Conservation (phyloP, 2,329 filamentous ascomycete species). For the Stemphylium beticola region DNA sequence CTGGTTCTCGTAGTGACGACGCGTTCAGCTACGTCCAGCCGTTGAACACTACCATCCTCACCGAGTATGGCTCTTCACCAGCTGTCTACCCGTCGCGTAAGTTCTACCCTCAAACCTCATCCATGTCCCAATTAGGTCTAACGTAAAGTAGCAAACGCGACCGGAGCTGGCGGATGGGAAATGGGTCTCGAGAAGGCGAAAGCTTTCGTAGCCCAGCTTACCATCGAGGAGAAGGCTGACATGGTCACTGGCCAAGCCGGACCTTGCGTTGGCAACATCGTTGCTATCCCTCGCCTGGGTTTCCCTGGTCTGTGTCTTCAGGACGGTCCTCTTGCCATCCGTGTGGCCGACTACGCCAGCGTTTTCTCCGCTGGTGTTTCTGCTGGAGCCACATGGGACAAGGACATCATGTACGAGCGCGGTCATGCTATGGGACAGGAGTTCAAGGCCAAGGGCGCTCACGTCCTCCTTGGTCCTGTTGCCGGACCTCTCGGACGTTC, state of each 20-base stretch:
- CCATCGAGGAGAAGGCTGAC: conserved; percentile 42
- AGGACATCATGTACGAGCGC: conserved; percentile 45
- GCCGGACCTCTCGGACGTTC: conserved; percentile 53
- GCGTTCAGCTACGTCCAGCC: conserved; percentile 40
- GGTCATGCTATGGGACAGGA: conserved; percentile 48
- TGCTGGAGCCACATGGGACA: conserved; percentile 49
- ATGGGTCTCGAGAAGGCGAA: conserved; percentile 41
- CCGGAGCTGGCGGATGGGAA: conserved; percentile 42
- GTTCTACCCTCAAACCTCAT: conserved; percentile 3
- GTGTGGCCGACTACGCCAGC: conserved; percentile 44
- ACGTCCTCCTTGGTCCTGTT: conserved; percentile 59
- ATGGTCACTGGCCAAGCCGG: conserved; percentile 50
- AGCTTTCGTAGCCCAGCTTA: conserved; percentile 40
- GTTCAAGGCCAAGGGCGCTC: conserved; percentile 45
- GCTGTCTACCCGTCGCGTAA: conserved; percentile 39
- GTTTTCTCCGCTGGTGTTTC: conserved; percentile 51
- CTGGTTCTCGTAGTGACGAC: conserved; percentile 22
- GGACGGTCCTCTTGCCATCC: conserved; percentile 48
- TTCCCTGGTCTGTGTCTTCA: conserved; percentile 52
- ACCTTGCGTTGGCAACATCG: conserved; percentile 62
- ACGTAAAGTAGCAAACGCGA: conserved; percentile 46
- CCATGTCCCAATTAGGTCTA: conserved; percentile 31
- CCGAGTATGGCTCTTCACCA: conserved; percentile 36
- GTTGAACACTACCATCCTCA: conserved; percentile 38
- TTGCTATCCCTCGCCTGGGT: conserved; percentile 46